Conservation (phyloP, 345 rosid genomes). For the Acer yangbiense region DNA sequence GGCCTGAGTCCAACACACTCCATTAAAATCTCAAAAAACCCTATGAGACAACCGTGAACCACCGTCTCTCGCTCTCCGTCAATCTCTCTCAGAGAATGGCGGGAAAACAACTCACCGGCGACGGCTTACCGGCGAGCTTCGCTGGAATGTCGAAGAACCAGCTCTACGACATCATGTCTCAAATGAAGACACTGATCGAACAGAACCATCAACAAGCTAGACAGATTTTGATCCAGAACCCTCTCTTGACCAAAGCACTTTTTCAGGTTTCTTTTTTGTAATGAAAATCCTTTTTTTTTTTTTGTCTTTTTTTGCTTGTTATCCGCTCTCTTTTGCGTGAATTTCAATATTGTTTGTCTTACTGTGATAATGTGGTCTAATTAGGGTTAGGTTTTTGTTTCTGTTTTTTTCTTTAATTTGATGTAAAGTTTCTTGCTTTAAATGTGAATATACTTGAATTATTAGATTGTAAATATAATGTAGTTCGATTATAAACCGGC, state of each 20-base stretch:
- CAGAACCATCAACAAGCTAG: conserved; percentile 93
- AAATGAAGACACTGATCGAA: conserved; percentile 93
- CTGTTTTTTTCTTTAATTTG: neutral
- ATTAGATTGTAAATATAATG: neutral
- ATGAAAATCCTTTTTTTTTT: neutral
- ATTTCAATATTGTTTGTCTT: neutral
- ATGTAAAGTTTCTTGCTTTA: neutral
- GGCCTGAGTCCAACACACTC: neutral
- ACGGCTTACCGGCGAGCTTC: conserved; percentile 61
- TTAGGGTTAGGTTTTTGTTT: conserved; percentile 15
- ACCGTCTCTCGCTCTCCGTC: neutral
- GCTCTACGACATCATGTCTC: conserved; percentile 90
- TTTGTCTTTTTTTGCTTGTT: neutral
- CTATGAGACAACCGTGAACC: neutral
- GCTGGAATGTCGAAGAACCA: conserved; percentile 95
- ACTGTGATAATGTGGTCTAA: neutral
- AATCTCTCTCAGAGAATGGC: conserved; percentile 48
- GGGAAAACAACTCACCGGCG: conserved; percentile 68
- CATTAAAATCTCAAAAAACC: neutral
- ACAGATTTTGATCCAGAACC: conserved; percentile 78
- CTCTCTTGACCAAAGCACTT: conserved; percentile 86
- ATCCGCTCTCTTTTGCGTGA: neutral
- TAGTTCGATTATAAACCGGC: neutral
- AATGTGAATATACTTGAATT: neutral
- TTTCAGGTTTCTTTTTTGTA: conserved; percentile 63